These are phyloP conservation scores for Saussurea involucrata DNA, from an alignment of 129 eudicot genomes.

Conservation along the genomic window DNA sequence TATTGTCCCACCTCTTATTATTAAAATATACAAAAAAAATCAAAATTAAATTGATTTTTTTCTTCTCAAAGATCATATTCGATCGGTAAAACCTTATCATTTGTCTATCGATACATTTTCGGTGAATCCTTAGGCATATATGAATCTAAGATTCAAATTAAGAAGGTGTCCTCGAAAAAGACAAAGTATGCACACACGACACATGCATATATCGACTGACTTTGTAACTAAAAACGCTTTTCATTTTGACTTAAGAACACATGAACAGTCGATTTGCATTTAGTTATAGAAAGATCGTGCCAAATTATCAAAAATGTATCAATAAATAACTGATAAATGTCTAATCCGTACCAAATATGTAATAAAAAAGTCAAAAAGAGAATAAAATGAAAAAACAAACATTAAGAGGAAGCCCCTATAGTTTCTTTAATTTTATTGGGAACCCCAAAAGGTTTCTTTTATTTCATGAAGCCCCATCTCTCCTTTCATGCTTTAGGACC, in stretches of 20 bases:
- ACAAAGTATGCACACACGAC: too few relatives aligned
- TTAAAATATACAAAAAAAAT: not conserved
- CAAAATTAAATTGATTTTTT: not conserved
- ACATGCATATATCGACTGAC: not conserved
- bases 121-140: not conserved
- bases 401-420: constrained; percentile 2
- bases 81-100: not conserved
- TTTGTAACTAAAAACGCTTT: not conserved
- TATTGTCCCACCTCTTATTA: not conserved
- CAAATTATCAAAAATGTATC: too few relatives aligned
- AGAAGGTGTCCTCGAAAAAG: not conserved
- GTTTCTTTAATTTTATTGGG: constrained; percentile 7
- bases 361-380: not conserved
- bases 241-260: not conserved
- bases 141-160: not conserved
- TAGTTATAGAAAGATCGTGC: not conserved
- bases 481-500: constrained; percentile 18
- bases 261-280: too few relatives aligned
- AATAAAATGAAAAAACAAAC: not conserved
- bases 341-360: not conserved
- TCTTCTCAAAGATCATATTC: not conserved
- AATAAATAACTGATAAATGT: too few relatives aligned
- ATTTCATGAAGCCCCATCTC: not conserved
- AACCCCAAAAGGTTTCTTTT: constrained; percentile 10
- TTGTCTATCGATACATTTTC: not conserved